Evolutionary conservation across 1,139 yeast species (phyloP).

Genomic region (Sugiyamaella pinicola): DNA sequence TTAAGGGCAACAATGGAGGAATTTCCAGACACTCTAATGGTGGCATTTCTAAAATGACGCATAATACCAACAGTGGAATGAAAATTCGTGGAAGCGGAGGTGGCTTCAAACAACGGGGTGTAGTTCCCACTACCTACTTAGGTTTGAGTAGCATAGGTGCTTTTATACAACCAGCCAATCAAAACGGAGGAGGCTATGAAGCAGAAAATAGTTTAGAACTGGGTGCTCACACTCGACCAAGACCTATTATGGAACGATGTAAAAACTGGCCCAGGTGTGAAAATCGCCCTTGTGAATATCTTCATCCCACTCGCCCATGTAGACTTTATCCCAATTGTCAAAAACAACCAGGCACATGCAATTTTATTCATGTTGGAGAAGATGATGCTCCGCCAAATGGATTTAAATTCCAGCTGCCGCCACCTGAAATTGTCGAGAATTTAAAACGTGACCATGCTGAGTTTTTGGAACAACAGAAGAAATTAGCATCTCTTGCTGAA

Average conservation of each 20-base stretch:
- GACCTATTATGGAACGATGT: constrained; percentile 52
- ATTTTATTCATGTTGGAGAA: constrained; percentile 79
- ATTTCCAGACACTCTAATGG: neutral
- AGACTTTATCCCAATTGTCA: constrained; percentile 78
- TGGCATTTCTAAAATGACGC: neutral
- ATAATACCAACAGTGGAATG: neutral
- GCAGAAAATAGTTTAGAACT: constrained; percentile 10
- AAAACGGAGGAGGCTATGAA: constrained; percentile 10
- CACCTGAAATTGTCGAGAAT: constrained; percentile 7
- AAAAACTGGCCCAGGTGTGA: constrained; percentile 76
- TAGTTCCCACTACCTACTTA: neutral
- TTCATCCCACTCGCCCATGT: constrained; percentile 81
- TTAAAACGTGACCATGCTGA: neutral
- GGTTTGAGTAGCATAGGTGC: constrained; percentile 4
- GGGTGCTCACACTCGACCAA: neutral
- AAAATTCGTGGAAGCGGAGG: constrained; percentile 5
- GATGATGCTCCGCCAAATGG: constrained; percentile 53
- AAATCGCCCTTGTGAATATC: constrained; percentile 62
- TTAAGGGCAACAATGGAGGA: constrained; percentile 1
- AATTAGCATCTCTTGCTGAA: neutral
- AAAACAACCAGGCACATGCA: constrained; percentile 80
- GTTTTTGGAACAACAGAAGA: constrained; percentile 9
- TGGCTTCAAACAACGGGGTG: constrained; percentile 3
- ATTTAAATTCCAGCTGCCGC: constrained; percentile 16
- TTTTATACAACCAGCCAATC: neutral